Percentiles rank a stretch among this genome's conserved stretches.
phyloP scores from a whole-genome alignment of 2,329 filamentous ascomycete species.

The Ophiognomonia clavigignenti-juglandacearum region DNA sequence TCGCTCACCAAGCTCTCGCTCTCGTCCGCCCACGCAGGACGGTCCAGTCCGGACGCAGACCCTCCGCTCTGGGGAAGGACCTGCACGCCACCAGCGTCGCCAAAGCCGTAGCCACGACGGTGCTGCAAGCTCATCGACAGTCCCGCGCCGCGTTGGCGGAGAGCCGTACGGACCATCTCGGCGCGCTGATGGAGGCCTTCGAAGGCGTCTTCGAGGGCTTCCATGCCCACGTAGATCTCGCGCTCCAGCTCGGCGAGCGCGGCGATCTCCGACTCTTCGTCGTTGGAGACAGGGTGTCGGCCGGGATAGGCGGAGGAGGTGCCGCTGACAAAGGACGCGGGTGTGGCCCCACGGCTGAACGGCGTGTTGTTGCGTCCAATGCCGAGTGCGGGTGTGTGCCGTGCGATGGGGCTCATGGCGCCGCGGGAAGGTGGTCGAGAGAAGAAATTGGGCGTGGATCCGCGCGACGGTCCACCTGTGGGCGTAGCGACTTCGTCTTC shows the following conservation, averaged over 20 bases:
- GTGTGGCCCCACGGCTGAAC: conserved; percentile 50
- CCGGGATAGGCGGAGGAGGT: conserved; percentile 43
- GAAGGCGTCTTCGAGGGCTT: conserved; percentile 88
- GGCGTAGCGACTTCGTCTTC: conserved; percentile 36
- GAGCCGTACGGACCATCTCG: conserved; percentile 69
- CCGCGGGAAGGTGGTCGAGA: conserved; percentile 35
- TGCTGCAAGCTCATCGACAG: conserved; percentile 61
- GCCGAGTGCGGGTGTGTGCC: conserved; percentile 31
- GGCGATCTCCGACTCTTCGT: conserved; percentile 90
- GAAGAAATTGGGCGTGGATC: conserved; percentile 49
- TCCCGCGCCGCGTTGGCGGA: conserved; percentile 79
- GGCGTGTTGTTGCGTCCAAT: conserved; percentile 42
- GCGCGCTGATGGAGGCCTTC: conserved; percentile 84
- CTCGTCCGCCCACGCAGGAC: conserved; percentile 40
- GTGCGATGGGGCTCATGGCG: conserved; percentile 33
- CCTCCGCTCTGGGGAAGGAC: conserved; percentile 48
- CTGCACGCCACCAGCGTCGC: conserved; percentile 39
- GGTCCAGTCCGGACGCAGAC: conserved; percentile 37
- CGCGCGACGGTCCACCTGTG: conserved; percentile 40
- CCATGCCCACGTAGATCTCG: conserved; percentile 92
- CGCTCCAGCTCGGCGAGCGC: conserved; percentile 87
- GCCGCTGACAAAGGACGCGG: conserved; percentile 31
- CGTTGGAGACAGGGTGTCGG: conserved; percentile 69
- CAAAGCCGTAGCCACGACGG: conserved; percentile 35
- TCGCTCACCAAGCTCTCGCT: conserved; percentile 44